A percentile compares a stretch with the other conserved stretches of the same genome.
Conservation (phyloP, 2,329 filamentous ascomycete species). For the Epichloe brachyelytri region DNA sequence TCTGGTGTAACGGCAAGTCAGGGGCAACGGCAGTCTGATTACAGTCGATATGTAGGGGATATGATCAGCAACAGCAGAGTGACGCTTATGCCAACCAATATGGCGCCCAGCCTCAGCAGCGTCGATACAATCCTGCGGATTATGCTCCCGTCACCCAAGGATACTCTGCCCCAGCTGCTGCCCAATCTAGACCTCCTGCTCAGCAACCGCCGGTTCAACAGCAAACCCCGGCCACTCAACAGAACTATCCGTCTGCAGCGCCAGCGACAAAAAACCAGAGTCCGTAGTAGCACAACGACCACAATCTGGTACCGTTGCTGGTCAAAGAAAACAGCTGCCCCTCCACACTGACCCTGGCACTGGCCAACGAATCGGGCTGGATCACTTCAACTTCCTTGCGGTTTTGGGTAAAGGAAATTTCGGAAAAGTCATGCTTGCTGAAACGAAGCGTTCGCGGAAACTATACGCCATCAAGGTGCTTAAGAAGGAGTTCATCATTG, state of each 20-base stretch:
- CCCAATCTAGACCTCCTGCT: conserved; percentile 18
- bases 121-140: conserved; percentile 65
- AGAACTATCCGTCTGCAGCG: conserved; percentile 23
- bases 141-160: conserved; percentile 50
- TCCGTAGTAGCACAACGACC: conserved; percentile 19
- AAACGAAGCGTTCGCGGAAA: conserved; percentile 84
- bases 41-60: conserved; percentile 21
- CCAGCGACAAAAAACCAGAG: conserved; percentile 25
- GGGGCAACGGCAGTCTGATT: conserved; percentile 22
- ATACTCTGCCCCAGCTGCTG: conserved; percentile 24
- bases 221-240: conserved; percentile 20
- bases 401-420: conserved; percentile 99
- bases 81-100: conserved; percentile 24
- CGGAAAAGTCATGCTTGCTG: conserved; percentile 97
- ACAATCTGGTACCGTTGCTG: conserved; percentile 17
- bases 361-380: conserved; percentile 77
- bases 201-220: conserved; percentile 17
- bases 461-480: conserved; percentile 97
- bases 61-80: conserved; percentile 21
- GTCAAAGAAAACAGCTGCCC: conserved; percentile 48
- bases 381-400: conserved; percentile 98
- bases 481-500: conserved; percentile 99
- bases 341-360: conserved; percentile 59
- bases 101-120: conserved; percentile 24
- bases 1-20: conserved; percentile 27